Evolutionary conservation across 2,329 filamentous ascomycete genomes (phyloP), one percentile per base, ranked within the genome.

Genomic region (Onygena corvina): DNA sequence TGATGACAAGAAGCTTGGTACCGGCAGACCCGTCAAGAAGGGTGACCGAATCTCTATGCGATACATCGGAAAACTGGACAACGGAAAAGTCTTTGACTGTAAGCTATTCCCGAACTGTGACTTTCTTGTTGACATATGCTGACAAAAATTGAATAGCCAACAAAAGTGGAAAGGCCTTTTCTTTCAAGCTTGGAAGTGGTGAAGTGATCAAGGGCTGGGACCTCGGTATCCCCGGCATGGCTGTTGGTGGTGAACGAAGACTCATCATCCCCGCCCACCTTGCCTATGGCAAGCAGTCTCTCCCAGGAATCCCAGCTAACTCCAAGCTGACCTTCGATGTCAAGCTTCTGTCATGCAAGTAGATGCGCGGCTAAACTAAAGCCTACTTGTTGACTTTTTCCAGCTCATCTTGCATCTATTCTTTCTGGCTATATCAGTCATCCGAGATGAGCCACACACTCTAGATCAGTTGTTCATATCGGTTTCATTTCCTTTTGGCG

Each of bases 161-260:
- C 79, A 98, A 96, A 79, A 95, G 93, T 75, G 92, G 92, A 61
- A 89, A 94, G 75, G 90, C 93, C 51, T 98, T 98, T 74, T 78
- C 77, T 58, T 96, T 96, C 80, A 94, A 90, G 76, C 81, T 93
- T 53, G 93, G 92, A 59, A 80, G 82, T 65, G 89, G 89, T 54
- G 86, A 96, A 69, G 93, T 98, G 62, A 98, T 98, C 75, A 92
- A 94, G 78, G 92, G 92, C 59, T 96, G 92, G 93, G 93, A 98
- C 67, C 79, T 96, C 57, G 92, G 92, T 71, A 75, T 98, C 59
- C 76, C 78, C 58, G 93, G 93, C 70, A 95, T 98, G 87, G 75
- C 82, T 59, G 83, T 89, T 58, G 92, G 92, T 62, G 88, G 87
- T 61, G 93, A 98, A 77, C 86, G 92, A 62, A 83, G 92, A 59